Evolutionary conservation across 1,284 basidiomycete genomes (phyloP), one percentile per base, ranked within the genome.

Genomic region (Cystobasidium sp.): DNA sequence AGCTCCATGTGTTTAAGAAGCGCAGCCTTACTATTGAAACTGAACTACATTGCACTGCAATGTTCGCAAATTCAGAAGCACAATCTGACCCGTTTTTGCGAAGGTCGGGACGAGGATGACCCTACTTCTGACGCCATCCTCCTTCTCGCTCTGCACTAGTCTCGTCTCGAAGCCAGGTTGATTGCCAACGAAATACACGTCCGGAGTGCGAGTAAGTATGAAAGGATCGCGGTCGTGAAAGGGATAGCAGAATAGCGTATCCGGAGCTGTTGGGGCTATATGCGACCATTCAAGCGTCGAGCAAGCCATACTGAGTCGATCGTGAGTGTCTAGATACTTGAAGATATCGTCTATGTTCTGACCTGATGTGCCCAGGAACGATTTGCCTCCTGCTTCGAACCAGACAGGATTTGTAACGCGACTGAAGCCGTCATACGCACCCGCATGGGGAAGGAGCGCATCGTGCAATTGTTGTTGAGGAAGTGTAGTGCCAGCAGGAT

Each of bases 241-340:
- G 9, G 97, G 97, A 82, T 97, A 96, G 80, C 96, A 97, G 94
- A 94, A 98, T 1, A 99, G 86, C 0, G 97, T 99, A 83, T 99
- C 97, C 14, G 97, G 97, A 14, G 96, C 94, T 0, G 96, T 99
- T 0, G 97, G 97, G 10, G 97, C 96, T 79, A 97, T 88, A 83
- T 99, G 97, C 76, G 93, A 86, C 97, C 95, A 99, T 80, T 87
- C 88, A 12, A 99, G 85, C 16, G 93, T 95, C 62, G 90, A 86
- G 77, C 88, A 86, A 3, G 93, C 88, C 79, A 97, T 87, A 4
- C 86, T 86, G 49, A 97, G 82, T 24, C 90, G 75, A 37, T 89
- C 88, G 69, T 87, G 78, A 39, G 76, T 71, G 6, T 78, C 78
- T 16, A 95, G 84, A 83, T 99, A 99, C 82, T 94, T 96, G 87